Base-by-base conservation (phyloP, 1,284 basidiomycete species). In the Papiliotrema nemorosa region DNA sequence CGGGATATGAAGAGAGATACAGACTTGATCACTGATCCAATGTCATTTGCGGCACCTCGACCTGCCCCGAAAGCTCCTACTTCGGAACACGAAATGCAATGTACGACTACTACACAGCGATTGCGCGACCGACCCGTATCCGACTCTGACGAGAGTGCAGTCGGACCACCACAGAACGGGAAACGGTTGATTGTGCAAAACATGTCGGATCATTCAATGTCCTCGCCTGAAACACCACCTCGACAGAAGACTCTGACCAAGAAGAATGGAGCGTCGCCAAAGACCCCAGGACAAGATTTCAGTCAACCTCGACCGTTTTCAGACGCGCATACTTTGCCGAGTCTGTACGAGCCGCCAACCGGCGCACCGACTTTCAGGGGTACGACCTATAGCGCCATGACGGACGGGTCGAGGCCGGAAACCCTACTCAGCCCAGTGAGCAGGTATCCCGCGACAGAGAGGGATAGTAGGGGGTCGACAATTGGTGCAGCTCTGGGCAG, bases 301-400 rank as follows among this genome's bases (percentile, higher is more conserved):
- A 36, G n/a, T 29, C 47, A 43, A 36, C 47, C 47, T 20, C 37
- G 50, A 13, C 50, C 50, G 7, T 42, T 27, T 34, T 47, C 45
- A 5, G 39, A 48, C 7, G 46, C 18, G 10, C 27, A 27, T 26
- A 52, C 50, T 14, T 27, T 48, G 22, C 50, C 50, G 18, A 40
- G 49, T 18, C 29, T 52, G 29, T 52, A 52, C 39, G 50, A 52
- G 14, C 50, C 50, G 21, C 45, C 38, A 7, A 48, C 46, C 2
- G 46, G 46, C 14, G 50, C 50, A 14, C 42, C 41, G 36, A 35
- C 35, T 14, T 49, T 36, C 22, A 20, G 40, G 4, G 33, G n/a
- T 5, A 37, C 41, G 25, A 44, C 25, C 6, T 27, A 21, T 22
- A 44, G 21, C 24, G 42, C 27, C 24, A 18, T 22, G 6, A 36